Percentiles rank a stretch among this genome's conserved stretches.
Evolutionary conservation across 2,329 filamentous ascomycete genomes (phyloP).

Genomic region (Xylariales sp.): DNA sequence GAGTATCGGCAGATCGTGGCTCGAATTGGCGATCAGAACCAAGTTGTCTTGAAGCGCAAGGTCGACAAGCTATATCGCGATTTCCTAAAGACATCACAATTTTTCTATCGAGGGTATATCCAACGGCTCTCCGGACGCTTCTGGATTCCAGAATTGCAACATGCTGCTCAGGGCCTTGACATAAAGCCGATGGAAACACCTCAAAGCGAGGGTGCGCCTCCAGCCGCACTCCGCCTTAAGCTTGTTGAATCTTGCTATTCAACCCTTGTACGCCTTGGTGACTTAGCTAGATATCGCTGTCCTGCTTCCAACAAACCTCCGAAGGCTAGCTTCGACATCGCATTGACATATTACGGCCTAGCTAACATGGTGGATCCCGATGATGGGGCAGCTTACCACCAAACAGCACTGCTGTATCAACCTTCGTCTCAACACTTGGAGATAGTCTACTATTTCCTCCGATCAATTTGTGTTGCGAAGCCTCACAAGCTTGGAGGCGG

Average conservation of each 20-base stretch:
- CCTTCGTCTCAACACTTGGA: conserved; percentile 76
- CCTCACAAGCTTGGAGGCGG: conserved; percentile 70
- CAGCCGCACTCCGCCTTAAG: conserved; percentile 43
- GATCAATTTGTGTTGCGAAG: conserved; percentile 68
- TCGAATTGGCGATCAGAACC: conserved; percentile 45
- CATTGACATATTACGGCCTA: conserved; percentile 79
- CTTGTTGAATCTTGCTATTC: conserved; percentile 74
- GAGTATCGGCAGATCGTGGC: conserved; percentile 70
- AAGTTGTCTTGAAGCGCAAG: conserved; percentile 65
- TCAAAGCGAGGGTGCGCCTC: conserved; percentile 37
- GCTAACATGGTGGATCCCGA: conserved; percentile 74
- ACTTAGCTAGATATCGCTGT: conserved; percentile 80
- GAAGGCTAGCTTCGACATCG: conserved; percentile 72
- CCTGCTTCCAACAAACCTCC: conserved; percentile 62
- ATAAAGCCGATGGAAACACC: conserved; percentile 36
- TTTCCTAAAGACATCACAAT: conserved; percentile 83
- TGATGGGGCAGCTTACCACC: conserved; percentile 81
- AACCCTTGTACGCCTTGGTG: conserved; percentile 81
- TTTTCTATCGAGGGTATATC: conserved; percentile 84
- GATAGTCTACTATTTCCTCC: conserved; percentile 85
- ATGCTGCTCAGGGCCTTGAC: conserved; percentile 37
- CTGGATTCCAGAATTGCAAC: conserved; percentile 45
- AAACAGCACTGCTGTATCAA: conserved; percentile 81
- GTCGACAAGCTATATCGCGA: conserved; percentile 75
- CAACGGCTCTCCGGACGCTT: conserved; percentile 66